These are phyloP conservation scores for Adansonia grandidieri DNA, from an alignment of 441 rosid genomes.

Conservation along the genomic window DNA sequence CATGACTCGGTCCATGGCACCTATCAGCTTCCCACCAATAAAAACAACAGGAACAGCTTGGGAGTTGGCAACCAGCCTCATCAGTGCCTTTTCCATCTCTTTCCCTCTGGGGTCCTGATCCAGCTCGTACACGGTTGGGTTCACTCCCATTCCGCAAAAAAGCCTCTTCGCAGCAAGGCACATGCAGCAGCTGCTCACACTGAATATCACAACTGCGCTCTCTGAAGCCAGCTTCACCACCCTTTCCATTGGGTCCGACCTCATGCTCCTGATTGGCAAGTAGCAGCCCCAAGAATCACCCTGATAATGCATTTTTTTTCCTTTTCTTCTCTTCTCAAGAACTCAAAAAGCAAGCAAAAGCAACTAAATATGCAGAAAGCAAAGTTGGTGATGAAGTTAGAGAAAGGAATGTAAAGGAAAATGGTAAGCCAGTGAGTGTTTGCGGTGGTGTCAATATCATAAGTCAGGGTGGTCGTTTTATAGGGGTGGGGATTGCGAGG, in stretches of 20 bases:
- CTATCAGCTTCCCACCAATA: conserved; percentile 65
- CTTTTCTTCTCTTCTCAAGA: background rate
- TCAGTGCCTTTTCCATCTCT: conserved; percentile 33
- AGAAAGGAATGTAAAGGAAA: background rate
- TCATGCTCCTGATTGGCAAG: conserved; percentile 24
- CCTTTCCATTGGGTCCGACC: conserved; percentile 44
- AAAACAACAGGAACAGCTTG: conserved; percentile 56
- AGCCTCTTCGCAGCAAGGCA: conserved; percentile 51
- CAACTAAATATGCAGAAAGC: background rate
- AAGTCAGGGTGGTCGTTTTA: background rate
- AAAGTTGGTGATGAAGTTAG: background rate
- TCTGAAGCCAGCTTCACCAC: conserved; percentile 50
- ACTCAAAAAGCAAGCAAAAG: background rate
- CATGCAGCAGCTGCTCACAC: conserved; percentile 71
- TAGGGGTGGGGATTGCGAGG: background rate
- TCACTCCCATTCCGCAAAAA: no score
- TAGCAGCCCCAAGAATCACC: conserved; percentile 33
- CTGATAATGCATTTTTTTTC: conserved; percentile 34
- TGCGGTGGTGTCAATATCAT: background rate
- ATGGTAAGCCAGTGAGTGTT: background rate
- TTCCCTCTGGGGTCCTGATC: no score
- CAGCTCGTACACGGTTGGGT: no score
- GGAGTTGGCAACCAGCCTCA: conserved; percentile 42
- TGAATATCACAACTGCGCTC: conserved; percentile 73
- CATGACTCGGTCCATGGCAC: conserved; percentile 70